Evolutionary conservation across 148 eudicot genomes (phyloP).

Genomic region (Bassia scoparia): DNA sequence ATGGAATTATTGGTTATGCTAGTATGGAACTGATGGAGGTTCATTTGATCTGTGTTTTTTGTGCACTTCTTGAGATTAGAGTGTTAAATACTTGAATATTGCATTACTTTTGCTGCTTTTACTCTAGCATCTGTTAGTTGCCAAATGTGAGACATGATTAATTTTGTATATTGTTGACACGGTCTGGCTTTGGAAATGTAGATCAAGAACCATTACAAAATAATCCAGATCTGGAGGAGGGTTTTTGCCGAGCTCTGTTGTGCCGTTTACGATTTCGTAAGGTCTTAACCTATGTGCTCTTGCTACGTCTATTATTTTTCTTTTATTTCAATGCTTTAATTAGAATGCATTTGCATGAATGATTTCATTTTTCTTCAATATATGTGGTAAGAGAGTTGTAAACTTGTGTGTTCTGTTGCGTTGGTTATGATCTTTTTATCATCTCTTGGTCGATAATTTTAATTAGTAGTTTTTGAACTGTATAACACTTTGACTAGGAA

Average conservation of each 20-base stretch:
- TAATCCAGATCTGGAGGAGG: slow-evolving; percentile 82
- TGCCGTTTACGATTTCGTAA: slow-evolving; percentile 99
- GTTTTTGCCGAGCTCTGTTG: slow-evolving; percentile 76
- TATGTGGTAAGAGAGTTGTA: not conserved
- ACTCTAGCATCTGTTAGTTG: not conserved
- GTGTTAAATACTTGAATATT: not conserved
- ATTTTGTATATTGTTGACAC: not conserved
- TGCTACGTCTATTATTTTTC: not conserved
- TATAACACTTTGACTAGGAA: not conserved
- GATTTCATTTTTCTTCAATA: not conserved
- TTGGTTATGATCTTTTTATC: not conserved
- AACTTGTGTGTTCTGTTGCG: not conserved
- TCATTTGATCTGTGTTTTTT: not conserved
- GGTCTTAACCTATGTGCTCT: slow-evolving; percentile 61
- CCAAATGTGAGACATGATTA: slow-evolving; percentile 4
- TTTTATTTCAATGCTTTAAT: not conserved
- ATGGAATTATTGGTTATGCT: not conserved
- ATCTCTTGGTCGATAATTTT: not conserved
- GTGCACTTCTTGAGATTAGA: not conserved
- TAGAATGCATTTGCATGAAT: not conserved
- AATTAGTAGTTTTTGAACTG: not conserved
- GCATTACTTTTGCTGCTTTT: slow-evolving; percentile 4
- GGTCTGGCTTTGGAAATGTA: slow-evolving; percentile 36
- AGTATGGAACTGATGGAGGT: not conserved
- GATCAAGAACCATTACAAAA: slow-evolving; percentile 82